A percentile compares a stretch with the other conserved stretches of the same genome.
Conservation (phyloP, 1,284 basidiomycete species). For the Trichosporon ovoides region DNA sequence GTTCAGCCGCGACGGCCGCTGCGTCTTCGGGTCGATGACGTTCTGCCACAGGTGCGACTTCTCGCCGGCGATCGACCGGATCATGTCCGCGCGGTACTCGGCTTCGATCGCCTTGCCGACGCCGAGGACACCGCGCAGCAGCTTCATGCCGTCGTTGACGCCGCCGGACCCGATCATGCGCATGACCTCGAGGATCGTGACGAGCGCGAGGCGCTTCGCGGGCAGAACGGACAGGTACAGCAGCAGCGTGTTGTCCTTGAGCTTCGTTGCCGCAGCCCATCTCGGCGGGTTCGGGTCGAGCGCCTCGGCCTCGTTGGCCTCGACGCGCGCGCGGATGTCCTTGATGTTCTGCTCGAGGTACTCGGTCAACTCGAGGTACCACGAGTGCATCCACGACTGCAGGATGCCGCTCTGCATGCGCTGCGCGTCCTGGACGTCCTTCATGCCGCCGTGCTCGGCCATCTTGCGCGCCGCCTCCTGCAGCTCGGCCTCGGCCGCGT, state of each 20-base stretch:
- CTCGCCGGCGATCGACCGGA: constrained; percentile 54
- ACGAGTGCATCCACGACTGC: constrained; percentile 79
- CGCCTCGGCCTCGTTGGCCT: constrained; percentile 13
- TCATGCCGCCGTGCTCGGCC: constrained; percentile 56
- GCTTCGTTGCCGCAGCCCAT: constrained; percentile 19
- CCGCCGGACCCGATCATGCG: constrained; percentile 72
- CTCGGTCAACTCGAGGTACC: constrained; percentile 63
- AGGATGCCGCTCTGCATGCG: constrained; percentile 53
- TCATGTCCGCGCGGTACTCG: constrained; percentile 79
- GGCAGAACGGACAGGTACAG: constrained; percentile 69
- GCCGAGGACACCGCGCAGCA: constrained; percentile 71
- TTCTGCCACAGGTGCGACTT: constrained; percentile 36
- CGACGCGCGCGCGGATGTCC: constrained; percentile 52
- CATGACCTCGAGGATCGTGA: constrained; percentile 88
- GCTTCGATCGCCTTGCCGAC: constrained; percentile 82
- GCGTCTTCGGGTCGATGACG: constrained; percentile 33
- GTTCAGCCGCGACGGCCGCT: constrained; percentile 30
- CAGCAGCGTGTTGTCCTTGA: constrained; percentile 31
- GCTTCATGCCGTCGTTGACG: constrained; percentile 81
- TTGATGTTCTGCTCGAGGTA: constrained; percentile 59
- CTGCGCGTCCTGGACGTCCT: constrained; percentile 41
- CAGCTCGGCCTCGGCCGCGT: constrained; percentile 69
- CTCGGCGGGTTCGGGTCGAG: constrained; percentile 5
- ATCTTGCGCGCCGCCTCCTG: constrained; percentile 62
- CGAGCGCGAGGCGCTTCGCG: constrained; percentile 73